Base-by-base conservation (phyloP, 208 protist genomes). In the Crithidia bombi region DNA sequence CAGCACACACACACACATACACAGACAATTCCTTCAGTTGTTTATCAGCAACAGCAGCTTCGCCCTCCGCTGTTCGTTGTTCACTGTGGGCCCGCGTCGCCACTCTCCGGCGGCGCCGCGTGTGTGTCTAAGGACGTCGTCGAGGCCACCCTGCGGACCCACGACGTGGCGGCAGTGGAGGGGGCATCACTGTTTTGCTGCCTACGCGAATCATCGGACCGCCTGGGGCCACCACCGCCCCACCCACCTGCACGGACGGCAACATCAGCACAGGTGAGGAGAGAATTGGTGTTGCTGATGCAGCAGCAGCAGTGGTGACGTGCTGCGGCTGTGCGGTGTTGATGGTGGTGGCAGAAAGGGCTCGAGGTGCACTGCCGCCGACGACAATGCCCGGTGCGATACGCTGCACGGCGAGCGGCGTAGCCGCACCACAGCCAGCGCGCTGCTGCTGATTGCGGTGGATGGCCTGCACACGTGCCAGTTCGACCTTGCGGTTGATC, bases 371-470 rank as follows among this genome's bases (percentile, higher is more conserved):
- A 2, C 15, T 38, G n/a, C 86, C 83, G 5, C 86, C 86, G 14
- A 93, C 78, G 10, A 81, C 58, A 44, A 93, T 86, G 19, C 69
- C 66, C 0, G 75, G 73, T 17, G 74, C 81, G 12, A 85, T 46
- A 3, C 39, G 56, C 39, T 83, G 57, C 26, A 68, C 36, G 0
- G 73, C 56, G 5, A 93, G 52, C 25, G 82, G 76, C 6, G 81
- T 66, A 7, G 77, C 59, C 0, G 78, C 62, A 0, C 80, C 78
- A 21, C 46, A 69, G 0, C 82, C 87, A 0, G 73, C 74, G 36
- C 65, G 47, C 9, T n/a, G 28, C 64, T 85, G 75, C 38, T 86
- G 78, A 12, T 54, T 54, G 5, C 74, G 68, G 33, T 75, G 61
- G 54, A 73, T 61, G 54, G 65, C 65, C 19, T 33, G 46, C 25